Evolutionary conservation across 148 eudicot species (phyloP), one percentile per base, ranked within the genome.

Genomic region (Arbutus unedo): DNA sequence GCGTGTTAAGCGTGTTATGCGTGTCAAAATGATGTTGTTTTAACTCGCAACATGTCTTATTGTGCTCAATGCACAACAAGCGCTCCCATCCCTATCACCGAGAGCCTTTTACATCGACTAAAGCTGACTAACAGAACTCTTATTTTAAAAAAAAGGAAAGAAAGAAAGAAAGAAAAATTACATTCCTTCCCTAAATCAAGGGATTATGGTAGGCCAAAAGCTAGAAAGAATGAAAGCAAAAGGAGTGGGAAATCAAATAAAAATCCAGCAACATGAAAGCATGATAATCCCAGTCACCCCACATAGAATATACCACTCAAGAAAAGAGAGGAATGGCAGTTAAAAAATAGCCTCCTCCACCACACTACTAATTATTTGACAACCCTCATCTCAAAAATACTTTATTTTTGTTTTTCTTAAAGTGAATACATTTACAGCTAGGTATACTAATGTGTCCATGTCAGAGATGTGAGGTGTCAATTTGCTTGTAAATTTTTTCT

Each of bases 361-460:
- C 8, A 55, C 7, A 59, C 15, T 18, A 21, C 76, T 2, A 21
- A 66, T 44, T 48, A 74, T 74, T 74, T 4, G 2, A 1, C 14
- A 47, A 2, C 14, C 0, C 0, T 54, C 1, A 15, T 23, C 43
- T 38, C 18, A 56, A 50, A 81, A 75, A 66, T 6, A 41, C 4
- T 47, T 54, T 59, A 57, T 18, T 73, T 51, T 74, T 66, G 41
- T 60, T 73, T 73, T 56, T 25, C 9, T 21, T 7, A 77, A 81
- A 85, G 81, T 18, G 50, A 54, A 64, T 51, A 68, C 85, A 83
- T 86, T 89, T 85, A 89, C 91, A 91, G 89, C 88, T 88, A 85
- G 90, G 83, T 90, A 89, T 56, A 16, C 2, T 41, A 43, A 50
- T 48, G 45, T 68, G 83, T 48, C 76, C 55, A 50, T 89, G 80